Conservation (phyloP, 208 protist species). For the Crithidia mellificae region DNA sequence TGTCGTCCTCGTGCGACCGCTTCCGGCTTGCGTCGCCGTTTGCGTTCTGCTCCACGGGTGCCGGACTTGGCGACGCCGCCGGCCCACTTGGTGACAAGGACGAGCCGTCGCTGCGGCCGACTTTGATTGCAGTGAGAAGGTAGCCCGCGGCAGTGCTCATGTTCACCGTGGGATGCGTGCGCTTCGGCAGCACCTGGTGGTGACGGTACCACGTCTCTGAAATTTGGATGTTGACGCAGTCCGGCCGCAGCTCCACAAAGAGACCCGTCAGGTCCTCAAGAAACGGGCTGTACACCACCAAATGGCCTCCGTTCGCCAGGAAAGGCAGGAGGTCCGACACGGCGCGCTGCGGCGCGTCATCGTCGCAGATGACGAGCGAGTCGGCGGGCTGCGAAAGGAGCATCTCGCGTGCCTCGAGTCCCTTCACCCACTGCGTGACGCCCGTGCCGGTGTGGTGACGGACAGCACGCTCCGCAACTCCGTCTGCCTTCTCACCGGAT, state of each 20-base stretch:
- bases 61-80: neutral
- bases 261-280: constrained; percentile 74
- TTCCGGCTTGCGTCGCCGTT: neutral
- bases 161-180: constrained; percentile 93
- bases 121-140: constrained; percentile 90
- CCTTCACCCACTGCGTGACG: constrained; percentile 77
- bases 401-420: constrained; percentile 59
- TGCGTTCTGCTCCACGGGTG: neutral
- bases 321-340: constrained; percentile 76
- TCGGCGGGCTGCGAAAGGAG: constrained; percentile 63
- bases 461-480: neutral
- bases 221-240: constrained; percentile 86
- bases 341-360: constrained; percentile 30
- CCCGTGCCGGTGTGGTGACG: constrained; percentile 11
- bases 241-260: constrained; percentile 59
- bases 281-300: constrained; percentile 90
- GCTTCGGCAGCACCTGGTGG: constrained; percentile 92
- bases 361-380: constrained; percentile 76
- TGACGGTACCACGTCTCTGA: constrained; percentile 93
- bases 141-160: constrained; percentile 92
- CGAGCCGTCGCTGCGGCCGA: constrained; percentile 33
- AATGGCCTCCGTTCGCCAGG: constrained; percentile 66
- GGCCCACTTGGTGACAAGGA: neutral
- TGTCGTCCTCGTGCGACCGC: neutral
- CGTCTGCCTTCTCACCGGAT: neutral